Base-by-base conservation (phyloP, 2,329 filamentous ascomycete species). In the Beauveria scarabaeidicola region DNA sequence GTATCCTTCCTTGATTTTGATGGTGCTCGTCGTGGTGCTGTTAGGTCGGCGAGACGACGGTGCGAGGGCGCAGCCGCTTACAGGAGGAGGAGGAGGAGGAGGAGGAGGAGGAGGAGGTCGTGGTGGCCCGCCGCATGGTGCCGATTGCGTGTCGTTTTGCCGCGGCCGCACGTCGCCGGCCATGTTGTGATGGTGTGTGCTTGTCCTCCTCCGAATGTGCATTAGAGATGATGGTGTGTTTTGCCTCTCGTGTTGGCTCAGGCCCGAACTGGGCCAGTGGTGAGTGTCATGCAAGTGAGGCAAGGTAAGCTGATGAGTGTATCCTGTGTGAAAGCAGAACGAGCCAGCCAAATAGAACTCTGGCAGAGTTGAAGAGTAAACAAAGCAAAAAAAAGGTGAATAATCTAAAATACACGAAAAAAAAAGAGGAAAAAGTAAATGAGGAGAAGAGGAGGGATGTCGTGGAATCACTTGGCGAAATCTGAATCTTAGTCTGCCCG, bases 401-500 rank as follows among this genome's bases (percentile, higher is more conserved):
- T 15, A 21, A 15, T 32, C 3, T 36, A 51, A 52, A n/a, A 25
- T 36, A 40, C 13, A 40, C 36, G 50, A 38, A 27, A 40, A 54
- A 25, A 40, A 19, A n/a, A 32, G 47, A 13, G 23, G 25, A 32
- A 50, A 29, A 32, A 11, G 8, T 32, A 3, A 36, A 41, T 9
- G 13, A 48, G 21, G 15, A 56, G 23, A 38, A 40, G 27, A 41
- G 29, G 32, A 25, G 23, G 15, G 10, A 36, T 9, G 36, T 19
- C 10, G 2, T 44, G 36, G 47, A 36, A n/a, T 43, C n/a, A 52
- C 47, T 52, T 51, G 40, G 40, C 48, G 32, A 19, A 58, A 46
- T 43, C 56, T 52, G 56, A 58, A 58, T 52, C 48, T 40, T 58
- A 58, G 47, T 52, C 36, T 52, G 47, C 8, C 38, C 38, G 56